phyloP scores from a whole-genome alignment of 2,329 filamentous ascomycete genomes.

The Ophiostoma populinum region DNA sequence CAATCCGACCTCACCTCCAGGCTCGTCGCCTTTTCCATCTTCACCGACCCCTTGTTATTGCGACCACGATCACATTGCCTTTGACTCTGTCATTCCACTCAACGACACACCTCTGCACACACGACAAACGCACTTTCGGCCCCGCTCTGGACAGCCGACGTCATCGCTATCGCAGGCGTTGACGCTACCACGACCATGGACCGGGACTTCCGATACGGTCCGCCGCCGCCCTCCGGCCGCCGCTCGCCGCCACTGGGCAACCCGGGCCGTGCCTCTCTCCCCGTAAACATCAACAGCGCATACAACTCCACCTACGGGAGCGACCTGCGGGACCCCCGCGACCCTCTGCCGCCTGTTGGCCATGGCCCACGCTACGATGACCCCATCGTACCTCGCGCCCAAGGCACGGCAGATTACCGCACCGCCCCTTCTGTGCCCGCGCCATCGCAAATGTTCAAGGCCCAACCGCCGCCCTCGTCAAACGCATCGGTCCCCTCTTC shows the following conservation, averaged over 20 bases:
- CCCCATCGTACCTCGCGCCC: slow-evolving; percentile 7
- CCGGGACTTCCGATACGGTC: slow-evolving; percentile 10
- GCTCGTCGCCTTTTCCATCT: too few relatives aligned
- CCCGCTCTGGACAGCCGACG: slow-evolving; percentile 2
- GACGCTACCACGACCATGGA: slow-evolving; percentile 8
- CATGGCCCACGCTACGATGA: slow-evolving; percentile 9
- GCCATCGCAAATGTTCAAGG: slow-evolving; percentile 9
- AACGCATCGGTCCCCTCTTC: slow-evolving; percentile 1
- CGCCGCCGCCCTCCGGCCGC: slow-evolving; percentile 15
- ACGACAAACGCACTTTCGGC: background rate
- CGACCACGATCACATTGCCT: too few relatives aligned
- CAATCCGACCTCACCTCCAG: too few relatives aligned
- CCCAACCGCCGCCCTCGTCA: slow-evolving; percentile 4
- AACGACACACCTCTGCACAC: background rate
- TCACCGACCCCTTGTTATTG: too few relatives aligned
- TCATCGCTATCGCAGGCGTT: slow-evolving; percentile 5
- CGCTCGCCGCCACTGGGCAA: slow-evolving; percentile 26
- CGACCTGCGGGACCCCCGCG: slow-evolving; percentile 16
- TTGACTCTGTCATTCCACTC: too few relatives aligned
- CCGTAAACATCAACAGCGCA: slow-evolving; percentile 29
- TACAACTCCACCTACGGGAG: slow-evolving; percentile 24
- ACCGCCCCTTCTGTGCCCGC: slow-evolving; percentile 9
- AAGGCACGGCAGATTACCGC: slow-evolving; percentile 8
- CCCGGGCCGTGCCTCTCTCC: slow-evolving; percentile 33
- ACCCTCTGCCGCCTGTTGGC: background rate